A percentile compares a stretch with the other conserved stretches of the same genome.
phyloP scores from a whole-genome alignment of 805 yeast species.

The Cyberlindnera mrakii region DNA sequence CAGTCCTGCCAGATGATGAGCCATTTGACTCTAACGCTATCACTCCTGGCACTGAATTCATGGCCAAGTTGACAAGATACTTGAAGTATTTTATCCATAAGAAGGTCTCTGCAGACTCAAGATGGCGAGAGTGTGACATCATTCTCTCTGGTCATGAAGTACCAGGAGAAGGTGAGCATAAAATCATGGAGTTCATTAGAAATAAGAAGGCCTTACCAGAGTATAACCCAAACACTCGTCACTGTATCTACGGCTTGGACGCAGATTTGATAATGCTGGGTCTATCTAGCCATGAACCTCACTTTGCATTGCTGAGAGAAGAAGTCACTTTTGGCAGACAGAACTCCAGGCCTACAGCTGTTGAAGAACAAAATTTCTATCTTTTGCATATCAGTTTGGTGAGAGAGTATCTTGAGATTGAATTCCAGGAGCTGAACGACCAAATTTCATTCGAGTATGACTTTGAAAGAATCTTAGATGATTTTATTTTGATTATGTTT shows the following conservation, averaged over 20 bases:
- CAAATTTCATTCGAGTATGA: conserved; percentile 60
- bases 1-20: conserved; percentile 70
- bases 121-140: conserved; percentile 76
- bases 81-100: conserved; percentile 84
- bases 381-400: conserved; percentile 80
- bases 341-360: conserved; percentile 34
- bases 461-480: conserved; percentile 88
- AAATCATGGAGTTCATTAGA: conserved; percentile 90
- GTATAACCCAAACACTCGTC: conserved; percentile 78
- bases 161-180: conserved; percentile 99
- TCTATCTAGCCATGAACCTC: conserved; percentile 89
- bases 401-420: conserved; percentile 86
- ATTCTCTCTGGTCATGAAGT: conserved; percentile 91
- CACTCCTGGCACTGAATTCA: conserved; percentile 96
- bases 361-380: conserved; percentile 76
- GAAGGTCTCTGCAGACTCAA: conserved; percentile 78
- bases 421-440: conserved; percentile 66
- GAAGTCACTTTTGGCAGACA: conserved; percentile 82
- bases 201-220: conserved; percentile 64
- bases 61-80: conserved; percentile 80
- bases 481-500: conserved; percentile 84
- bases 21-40: conserved; percentile 90
- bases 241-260: conserved; percentile 92
- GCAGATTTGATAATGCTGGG: conserved; percentile 96
- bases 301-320: conserved; percentile 88